Evolutionary conservation across 345 rosid species (phyloP).

Genomic region (Pistacia atlantica): DNA sequence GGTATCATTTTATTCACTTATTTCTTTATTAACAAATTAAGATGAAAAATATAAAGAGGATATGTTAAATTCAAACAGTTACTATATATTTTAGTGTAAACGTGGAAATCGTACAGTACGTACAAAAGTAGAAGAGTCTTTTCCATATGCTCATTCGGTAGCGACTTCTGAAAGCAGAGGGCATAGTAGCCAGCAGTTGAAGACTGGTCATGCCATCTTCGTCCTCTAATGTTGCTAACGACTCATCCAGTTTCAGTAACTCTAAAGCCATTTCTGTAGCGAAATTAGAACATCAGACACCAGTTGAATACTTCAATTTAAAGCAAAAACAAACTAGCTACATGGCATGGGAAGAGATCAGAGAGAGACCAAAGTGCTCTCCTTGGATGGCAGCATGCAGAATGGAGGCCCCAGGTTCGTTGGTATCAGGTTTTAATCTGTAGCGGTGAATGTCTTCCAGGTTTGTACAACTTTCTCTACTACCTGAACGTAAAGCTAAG

Average conservation of each 20-base stretch:
- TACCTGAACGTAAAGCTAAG: background rate
- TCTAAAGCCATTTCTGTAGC: background rate
- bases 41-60: no score
- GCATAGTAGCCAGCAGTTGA: background rate
- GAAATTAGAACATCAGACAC: background rate
- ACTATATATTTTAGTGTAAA: no score
- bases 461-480: background rate
- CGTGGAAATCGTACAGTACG: background rate
- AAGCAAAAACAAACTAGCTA: no score
- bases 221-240: background rate
- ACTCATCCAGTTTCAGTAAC: background rate
- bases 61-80: no score
- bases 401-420: background rate
- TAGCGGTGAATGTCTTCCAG: background rate
- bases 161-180: constrained; percentile 10
- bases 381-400: constrained; percentile 28
- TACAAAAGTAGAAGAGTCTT: background rate
- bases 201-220: background rate
- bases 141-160: background rate
- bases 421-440: background rate
- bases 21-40: no score
- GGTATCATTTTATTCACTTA: no score
- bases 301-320: no score
- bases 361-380: constrained; percentile 24
- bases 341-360: background rate